Evolutionary conservation across 2,329 filamentous ascomycete genomes (phyloP).

Genomic region (Claviceps humidiphila): DNA sequence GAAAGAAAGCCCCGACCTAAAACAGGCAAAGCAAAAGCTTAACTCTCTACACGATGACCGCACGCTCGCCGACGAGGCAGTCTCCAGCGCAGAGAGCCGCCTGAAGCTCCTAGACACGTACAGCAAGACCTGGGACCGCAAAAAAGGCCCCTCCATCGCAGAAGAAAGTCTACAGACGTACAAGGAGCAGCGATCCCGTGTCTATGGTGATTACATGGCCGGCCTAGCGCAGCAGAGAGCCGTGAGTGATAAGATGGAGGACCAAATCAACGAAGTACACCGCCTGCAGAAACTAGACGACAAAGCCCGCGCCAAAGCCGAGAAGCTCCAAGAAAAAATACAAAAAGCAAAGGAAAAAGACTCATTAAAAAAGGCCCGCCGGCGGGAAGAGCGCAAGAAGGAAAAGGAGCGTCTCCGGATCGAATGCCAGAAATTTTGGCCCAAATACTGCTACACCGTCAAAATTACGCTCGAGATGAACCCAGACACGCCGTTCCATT

Average conservation of each 20-base stretch:
- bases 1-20: constrained; percentile 8
- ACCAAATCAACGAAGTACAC: constrained; percentile 19
- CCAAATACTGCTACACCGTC: constrained; percentile 32
- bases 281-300: constrained; percentile 16
- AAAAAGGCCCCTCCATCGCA: constrained; percentile 23
- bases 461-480: constrained; percentile 34
- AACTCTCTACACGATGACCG: constrained; percentile 13
- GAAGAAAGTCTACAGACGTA: constrained; percentile 26
- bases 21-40: constrained; percentile 17
- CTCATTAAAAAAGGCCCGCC: constrained; percentile 20
- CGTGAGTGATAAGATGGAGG: constrained; percentile 19
- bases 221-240: constrained; percentile 19
- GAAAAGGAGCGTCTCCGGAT: constrained; percentile 31
- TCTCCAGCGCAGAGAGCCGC: constrained; percentile 15
- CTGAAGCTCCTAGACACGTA: constrained; percentile 25
- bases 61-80: neutral
- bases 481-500: constrained; percentile 28
- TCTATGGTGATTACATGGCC: constrained; percentile 26
- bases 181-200: constrained; percentile 26
- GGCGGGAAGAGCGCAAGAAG: constrained; percentile 22
- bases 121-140: constrained; percentile 22
- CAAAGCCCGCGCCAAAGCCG: constrained; percentile 16
- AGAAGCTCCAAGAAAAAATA: constrained; percentile 19
- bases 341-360: constrained; percentile 23
- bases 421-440: constrained; percentile 35